Evolutionary conservation across 495 filamentous ascomycete species (phyloP).

Genomic region (Xylaria intraflava): DNA sequence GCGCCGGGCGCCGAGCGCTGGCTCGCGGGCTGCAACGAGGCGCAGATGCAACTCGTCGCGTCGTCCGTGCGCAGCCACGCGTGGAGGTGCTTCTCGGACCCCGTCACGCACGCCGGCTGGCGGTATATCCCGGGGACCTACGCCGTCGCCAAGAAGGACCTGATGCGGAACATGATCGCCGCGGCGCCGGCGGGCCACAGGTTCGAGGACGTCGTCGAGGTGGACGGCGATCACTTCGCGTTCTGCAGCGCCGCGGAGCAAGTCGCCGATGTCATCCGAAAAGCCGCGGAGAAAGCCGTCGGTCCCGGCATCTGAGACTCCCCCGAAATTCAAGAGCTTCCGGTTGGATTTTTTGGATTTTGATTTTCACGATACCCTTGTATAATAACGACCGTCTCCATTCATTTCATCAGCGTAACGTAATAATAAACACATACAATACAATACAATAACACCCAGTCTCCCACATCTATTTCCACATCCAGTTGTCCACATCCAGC

Average conservation of each 20-base stretch:
- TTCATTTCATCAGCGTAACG: too few relatives aligned
- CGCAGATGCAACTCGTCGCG: neutral
- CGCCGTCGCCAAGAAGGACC: neutral
- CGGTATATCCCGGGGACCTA: neutral
- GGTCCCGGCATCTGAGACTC: neutral
- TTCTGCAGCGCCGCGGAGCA: neutral
- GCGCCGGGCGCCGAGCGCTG: neutral
- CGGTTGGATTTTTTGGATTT: too few relatives aligned
- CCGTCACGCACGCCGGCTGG: slow-evolving; percentile 2
- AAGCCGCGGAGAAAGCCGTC: neutral
- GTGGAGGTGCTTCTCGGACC: slow-evolving; percentile 3
- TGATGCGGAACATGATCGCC: slow-evolving; percentile 8
- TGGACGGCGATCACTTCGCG: slow-evolving; percentile 6
- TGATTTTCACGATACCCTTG: too few relatives aligned
- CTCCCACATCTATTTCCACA: too few relatives aligned
- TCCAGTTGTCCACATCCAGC: too few relatives aligned
- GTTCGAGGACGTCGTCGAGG: slow-evolving; percentile 4
- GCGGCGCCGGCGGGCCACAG: slow-evolving; percentile 2
- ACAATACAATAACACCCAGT: too few relatives aligned
- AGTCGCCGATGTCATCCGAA: slow-evolving; percentile 1
- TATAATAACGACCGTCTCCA: too few relatives aligned
- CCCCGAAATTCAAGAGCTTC: too few relatives aligned
- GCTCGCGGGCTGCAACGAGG: neutral
- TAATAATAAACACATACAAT: too few relatives aligned
- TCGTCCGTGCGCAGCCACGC: slow-evolving; percentile 1